Conservation (phyloP, 2,329 filamentous ascomycete species). For the Aspergillus hiratsukae region DNA sequence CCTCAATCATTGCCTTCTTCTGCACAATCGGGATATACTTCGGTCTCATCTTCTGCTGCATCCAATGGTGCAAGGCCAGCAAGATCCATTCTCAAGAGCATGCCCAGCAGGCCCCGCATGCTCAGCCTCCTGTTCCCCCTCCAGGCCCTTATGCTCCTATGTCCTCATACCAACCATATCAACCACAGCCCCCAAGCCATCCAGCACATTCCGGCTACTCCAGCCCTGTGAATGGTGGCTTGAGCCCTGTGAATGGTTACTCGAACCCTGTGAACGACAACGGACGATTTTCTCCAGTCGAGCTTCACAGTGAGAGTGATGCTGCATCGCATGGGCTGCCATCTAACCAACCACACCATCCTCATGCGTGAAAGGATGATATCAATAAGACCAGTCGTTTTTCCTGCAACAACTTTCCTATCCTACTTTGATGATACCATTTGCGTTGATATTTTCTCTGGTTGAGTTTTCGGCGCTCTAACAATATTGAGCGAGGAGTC, state of each 20-base stretch:
- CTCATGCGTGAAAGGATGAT: background rate
- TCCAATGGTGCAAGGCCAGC: conserved; percentile 14
- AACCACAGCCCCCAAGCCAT: conserved; percentile 3
- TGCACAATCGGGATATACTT: conserved; percentile 17
- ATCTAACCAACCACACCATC: background rate
- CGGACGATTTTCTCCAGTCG: background rate
- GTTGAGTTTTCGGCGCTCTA: background rate
- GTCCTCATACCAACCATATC: conserved; percentile 6
- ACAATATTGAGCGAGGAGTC: background rate
- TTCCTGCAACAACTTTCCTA: background rate
- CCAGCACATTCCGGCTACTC: background rate
- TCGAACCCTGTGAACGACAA: background rate
- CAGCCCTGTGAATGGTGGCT: background rate
- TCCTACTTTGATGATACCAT: background rate
- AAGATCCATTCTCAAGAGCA: background rate
- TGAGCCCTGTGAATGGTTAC: background rate
- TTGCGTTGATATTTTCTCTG: background rate
- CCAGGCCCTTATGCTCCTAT: background rate
- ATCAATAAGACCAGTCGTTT: background rate
- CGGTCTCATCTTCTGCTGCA: conserved; percentile 17
- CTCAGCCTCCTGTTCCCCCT: background rate
- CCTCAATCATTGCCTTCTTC: conserved; percentile 12
- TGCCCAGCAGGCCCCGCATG: background rate
- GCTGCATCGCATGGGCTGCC: background rate
- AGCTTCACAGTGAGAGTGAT: background rate